Evolutionary conservation across 495 filamentous ascomycete genomes (phyloP).

Genomic region (Hypoxylon perforatum): DNA sequence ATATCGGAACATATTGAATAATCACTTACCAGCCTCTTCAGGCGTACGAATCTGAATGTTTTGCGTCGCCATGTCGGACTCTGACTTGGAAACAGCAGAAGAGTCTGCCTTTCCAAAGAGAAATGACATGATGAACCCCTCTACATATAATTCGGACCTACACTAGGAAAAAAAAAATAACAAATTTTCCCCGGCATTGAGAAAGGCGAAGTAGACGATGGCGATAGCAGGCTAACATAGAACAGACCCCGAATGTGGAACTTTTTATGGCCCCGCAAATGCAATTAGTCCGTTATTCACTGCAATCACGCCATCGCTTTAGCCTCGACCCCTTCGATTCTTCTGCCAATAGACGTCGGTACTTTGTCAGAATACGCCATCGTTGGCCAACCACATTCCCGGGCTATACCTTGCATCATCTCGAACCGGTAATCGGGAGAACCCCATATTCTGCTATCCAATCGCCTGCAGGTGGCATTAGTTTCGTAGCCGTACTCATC

Average conservation of each 20-base stretch:
- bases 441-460: conserved; percentile 37
- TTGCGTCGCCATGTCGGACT: conserved; percentile 45
- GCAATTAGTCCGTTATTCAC: conserved; percentile 40
- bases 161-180: conserved; percentile 22
- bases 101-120: conserved; percentile 48
- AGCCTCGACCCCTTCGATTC: conserved; percentile 25
- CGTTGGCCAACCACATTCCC: conserved; percentile 38
- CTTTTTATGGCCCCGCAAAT: conserved; percentile 41
- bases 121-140: conserved; percentile 45
- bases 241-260: conserved; percentile 38
- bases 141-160: conserved; percentile 32
- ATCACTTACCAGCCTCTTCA: conserved; percentile 49
- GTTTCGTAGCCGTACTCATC: conserved; percentile 17
- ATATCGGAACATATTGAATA: conserved; percentile 5
- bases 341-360: conserved; percentile 41
- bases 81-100: conserved; percentile 43
- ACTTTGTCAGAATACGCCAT: conserved; percentile 48
- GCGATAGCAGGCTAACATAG: conserved; percentile 36
- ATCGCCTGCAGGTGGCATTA: conserved; percentile 8
- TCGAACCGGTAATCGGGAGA: conserved; percentile 40
- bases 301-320: conserved; percentile 48
- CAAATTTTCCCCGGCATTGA: conserved; percentile 30
- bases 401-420: conserved; percentile 41
- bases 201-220: conserved; percentile 35
- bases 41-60: conserved; percentile 46